Conservation (phyloP, 148 eudicot genomes). For the Amaranthus palmeri region DNA sequence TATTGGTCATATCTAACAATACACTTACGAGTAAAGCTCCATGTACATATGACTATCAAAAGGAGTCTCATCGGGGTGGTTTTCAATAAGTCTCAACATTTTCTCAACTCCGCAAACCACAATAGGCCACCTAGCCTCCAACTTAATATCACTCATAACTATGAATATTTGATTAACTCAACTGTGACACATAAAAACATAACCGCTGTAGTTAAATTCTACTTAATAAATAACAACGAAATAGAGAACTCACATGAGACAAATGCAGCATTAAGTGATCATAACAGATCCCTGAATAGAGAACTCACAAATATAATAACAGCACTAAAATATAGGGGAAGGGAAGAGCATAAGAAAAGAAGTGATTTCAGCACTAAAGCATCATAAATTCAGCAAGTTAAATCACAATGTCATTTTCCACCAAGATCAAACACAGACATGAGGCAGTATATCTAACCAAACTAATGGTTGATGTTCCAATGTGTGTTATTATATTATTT, state of each 20-base stretch:
- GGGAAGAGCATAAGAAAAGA: not conserved
- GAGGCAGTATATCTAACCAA: not conserved
- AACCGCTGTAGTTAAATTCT: not conserved
- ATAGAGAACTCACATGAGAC: not conserved
- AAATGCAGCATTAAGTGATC: not conserved
- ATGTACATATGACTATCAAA: conserved; percentile 36
- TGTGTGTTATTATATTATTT: no score
- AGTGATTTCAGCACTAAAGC: no score
- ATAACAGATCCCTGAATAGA: not conserved
- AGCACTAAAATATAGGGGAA: not conserved
- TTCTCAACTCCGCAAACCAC: conserved; percentile 39
- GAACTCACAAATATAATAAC: not conserved
- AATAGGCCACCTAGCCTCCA: conserved; percentile 34
- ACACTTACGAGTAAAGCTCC: conserved; percentile 35
- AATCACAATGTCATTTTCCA: not conserved
- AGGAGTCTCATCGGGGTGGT: conserved; percentile 31
- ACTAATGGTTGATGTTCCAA: no score
- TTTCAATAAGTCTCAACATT: conserved; percentile 36
- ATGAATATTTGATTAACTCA: not conserved
- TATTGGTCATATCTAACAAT: not conserved
- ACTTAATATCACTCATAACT: conserved; percentile 20
- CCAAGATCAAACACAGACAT: not conserved
- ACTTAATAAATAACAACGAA: not conserved
- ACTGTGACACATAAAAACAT: conserved; percentile 6
- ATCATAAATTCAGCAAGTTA: not conserved